phyloP scores from a whole-genome alignment of 2,329 filamentous ascomycete genomes.

The Pyrenophora tritici-repentis region DNA sequence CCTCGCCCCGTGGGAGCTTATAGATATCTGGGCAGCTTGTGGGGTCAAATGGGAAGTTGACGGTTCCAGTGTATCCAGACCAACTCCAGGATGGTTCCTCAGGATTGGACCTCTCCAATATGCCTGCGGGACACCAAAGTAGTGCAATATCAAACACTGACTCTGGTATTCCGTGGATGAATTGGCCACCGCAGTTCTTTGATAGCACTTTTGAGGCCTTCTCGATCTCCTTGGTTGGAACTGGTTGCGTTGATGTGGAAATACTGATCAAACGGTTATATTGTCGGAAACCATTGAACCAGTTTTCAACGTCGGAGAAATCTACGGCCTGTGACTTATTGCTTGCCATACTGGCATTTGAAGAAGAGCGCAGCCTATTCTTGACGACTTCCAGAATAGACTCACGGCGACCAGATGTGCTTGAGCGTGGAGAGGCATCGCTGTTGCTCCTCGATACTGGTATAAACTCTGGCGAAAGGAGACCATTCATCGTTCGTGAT shows the following conservation, averaged over 20 bases:
- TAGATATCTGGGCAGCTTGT: conserved; percentile 39
- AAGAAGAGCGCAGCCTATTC: conserved; percentile 34
- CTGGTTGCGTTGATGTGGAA: conserved; percentile 19
- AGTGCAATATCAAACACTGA: conserved; percentile 39
- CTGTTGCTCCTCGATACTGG: conserved; percentile 30
- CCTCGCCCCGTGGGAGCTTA: conserved; percentile 23
- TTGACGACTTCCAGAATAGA: conserved; percentile 29
- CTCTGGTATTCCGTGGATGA: conserved; percentile 41
- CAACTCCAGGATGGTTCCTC: conserved; percentile 43
- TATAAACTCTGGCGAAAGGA: conserved; percentile 22
- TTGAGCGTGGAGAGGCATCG: conserved; percentile 32
- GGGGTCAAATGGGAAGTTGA: conserved; percentile 44
- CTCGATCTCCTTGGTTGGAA: conserved; percentile 24
- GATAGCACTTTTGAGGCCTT: conserved; percentile 32
- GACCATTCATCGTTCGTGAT: conserved; percentile 20
- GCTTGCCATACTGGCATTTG: conserved; percentile 28
- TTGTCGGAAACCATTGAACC: conserved; percentile 36
- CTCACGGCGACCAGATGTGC: conserved; percentile 24
- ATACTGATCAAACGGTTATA: conserved; percentile 41
- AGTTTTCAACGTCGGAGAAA: conserved; percentile 35
- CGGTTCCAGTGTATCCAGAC: conserved; percentile 31
- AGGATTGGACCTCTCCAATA: conserved; percentile 16
- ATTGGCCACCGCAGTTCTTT: conserved; percentile 37
- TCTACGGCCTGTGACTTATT: conserved; percentile 26
- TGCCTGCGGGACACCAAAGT: conserved; percentile 40